Percentiles rank a stretch among this genome's conserved stretches.
These are phyloP conservation scores for Turritis glabra DNA, from an alignment of 345 rosid genomes.

Conservation along the genomic window DNA sequence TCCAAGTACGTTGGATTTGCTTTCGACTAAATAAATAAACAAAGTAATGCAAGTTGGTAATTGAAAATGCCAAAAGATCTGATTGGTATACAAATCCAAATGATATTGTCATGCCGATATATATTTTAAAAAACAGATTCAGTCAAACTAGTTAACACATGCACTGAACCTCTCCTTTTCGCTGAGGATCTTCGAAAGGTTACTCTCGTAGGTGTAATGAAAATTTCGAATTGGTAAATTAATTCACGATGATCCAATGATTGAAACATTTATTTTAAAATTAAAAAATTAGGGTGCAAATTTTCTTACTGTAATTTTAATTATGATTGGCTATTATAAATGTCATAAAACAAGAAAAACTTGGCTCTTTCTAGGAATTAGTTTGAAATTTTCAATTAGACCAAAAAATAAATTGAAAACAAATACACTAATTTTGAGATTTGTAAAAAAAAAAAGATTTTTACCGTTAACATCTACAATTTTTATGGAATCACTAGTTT, in stretches of 20 bases:
- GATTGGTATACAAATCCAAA: constrained; percentile 5
- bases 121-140: background rate
- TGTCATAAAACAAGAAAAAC: too few species aligned
- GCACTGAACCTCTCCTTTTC: background rate
- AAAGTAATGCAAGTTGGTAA: constrained; percentile 19
- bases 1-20: constrained; percentile 7
- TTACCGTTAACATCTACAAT: too few species aligned
- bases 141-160: background rate
- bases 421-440: too few species aligned
- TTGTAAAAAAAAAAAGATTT: too few species aligned
- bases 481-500: too few species aligned
- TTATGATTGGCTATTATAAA: too few species aligned
- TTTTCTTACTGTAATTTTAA: too few species aligned
- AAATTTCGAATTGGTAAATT: background rate
- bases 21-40: background rate
- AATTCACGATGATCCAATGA: background rate
- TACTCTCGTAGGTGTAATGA: background rate
- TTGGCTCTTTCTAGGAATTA: too few species aligned
- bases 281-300: too few species aligned
- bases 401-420: too few species aligned
- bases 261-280: too few species aligned
- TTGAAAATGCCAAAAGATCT: constrained; percentile 5
- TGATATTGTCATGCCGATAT: background rate
- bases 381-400: too few species aligned
- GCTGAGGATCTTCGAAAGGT: background rate